phyloP scores from a whole-genome alignment of 306 rosid species.

The Prosopis cineraria region DNA sequence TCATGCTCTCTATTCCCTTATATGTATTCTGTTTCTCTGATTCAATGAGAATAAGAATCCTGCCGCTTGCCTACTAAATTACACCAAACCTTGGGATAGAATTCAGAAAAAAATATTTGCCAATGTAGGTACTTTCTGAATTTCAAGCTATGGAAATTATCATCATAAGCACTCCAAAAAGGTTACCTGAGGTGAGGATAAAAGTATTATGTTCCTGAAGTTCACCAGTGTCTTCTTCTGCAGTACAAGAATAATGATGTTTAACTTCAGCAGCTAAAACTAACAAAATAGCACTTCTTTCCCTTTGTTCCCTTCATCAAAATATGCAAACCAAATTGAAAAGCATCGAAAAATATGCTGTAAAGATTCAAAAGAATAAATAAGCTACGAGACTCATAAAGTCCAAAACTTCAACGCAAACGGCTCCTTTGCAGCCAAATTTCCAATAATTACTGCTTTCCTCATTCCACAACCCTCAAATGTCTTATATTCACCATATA shows the following conservation, averaged over 20 bases:
- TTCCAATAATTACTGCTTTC: not conserved
- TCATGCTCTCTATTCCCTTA: too few species aligned
- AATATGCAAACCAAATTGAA: slow-evolving; percentile 1
- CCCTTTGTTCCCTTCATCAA: not conserved
- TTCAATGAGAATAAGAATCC: too few species aligned
- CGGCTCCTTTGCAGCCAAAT: slow-evolving; percentile 15
- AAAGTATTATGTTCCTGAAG: slow-evolving; percentile 48
- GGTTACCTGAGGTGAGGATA: slow-evolving; percentile 57
- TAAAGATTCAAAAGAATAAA: not conserved
- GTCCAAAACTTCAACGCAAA: slow-evolving; percentile 6
- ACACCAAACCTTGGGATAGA: not conserved
- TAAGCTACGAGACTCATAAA: not conserved
- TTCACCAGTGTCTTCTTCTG: slow-evolving; percentile 48
- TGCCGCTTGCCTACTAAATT: too few species aligned
- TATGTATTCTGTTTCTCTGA: too few species aligned
- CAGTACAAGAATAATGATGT: slow-evolving; percentile 25
- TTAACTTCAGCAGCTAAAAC: slow-evolving; percentile 8
- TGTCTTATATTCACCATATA: not conserved
- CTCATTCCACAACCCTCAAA: not conserved
- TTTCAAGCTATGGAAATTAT: not conserved
- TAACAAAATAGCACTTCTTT: not conserved
- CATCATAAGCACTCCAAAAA: slow-evolving; percentile 25
- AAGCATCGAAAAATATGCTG: not conserved
- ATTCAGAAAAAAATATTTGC: not conserved
- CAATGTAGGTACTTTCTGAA: not conserved